phyloP scores from a whole-genome alignment of 306 rosid genomes.

The Citrullus amarus region DNA sequence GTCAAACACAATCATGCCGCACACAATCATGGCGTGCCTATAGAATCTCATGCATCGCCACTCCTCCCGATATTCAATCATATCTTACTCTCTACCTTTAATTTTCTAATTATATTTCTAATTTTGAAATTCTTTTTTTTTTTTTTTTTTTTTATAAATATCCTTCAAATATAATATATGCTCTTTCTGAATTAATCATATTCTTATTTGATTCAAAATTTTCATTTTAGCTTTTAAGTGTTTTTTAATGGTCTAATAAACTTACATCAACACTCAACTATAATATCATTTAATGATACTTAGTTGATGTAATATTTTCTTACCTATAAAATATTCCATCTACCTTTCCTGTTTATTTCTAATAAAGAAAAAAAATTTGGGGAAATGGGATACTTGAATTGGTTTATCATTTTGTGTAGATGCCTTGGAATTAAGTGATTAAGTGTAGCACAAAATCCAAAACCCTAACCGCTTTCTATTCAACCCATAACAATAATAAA shows the following conservation, averaged over 20 bases:
- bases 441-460: conserved; percentile 28
- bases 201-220: no score
- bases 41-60: conserved; percentile 9
- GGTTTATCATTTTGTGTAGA: not conserved
- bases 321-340: no score
- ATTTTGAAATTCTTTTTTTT: no score
- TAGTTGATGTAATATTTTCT: no score
- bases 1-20: not conserved
- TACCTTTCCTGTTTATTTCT: not conserved
- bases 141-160: no score
- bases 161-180: no score
- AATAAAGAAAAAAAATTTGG: not conserved
- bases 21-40: conserved; percentile 6
- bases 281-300: no score
- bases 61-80: not conserved
- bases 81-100: not conserved
- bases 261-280: no score
- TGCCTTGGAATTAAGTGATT: conserved; percentile 45
- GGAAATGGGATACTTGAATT: not conserved
- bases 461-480: conserved; percentile 33
- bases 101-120: no score
- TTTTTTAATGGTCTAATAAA: no score
- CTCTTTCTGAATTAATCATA: no score
- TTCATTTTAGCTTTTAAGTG: no score
- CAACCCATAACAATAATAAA: conserved; percentile 14